Base-by-base conservation (phyloP, 805 yeast species). In the Metschnikowia corniflorae region DNA sequence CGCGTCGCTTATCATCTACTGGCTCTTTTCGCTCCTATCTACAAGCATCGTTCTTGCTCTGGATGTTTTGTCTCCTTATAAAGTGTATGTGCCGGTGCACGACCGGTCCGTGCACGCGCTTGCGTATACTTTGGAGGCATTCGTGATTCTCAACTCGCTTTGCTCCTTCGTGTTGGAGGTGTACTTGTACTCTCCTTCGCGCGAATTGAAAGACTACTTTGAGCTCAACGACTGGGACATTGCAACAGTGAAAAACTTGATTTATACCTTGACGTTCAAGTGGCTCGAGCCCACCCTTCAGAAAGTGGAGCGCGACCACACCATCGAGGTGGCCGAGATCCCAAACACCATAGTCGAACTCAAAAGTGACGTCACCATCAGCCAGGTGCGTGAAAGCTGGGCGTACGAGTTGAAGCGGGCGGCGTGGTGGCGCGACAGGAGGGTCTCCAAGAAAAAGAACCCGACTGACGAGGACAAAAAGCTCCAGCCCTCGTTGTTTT, bases 241-340 rank as follows among this genome's bases (percentile, higher is more conserved):
- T 8, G 40, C 44, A 29, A 44, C 55, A 7, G 44, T 42, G 18
- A 43, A 50, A 24, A 55, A 57, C 43, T 26, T 61, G 29, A 50
- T 54, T 26, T 38, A 52, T 6, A 33, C 39, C 14, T 35, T 55
- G 27, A 46, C 63, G 12, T 60, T 60, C 37, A 35, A 41, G 16
- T 63, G 59, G 57, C 42, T 60, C 22, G 51, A 54, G 25, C 61
- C 61, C 2, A 40, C 54, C 17, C 54, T 63, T 26, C 35, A 43
- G 21, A 39, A 49, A 19, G 53, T 60, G 32, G 49, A 58, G 42
- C 32, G 36, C 14, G 50, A 56, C 7, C 50, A 43, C n/a, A 50
- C 50, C 14, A 55, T 58, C 14, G 42, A 39, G 17, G 44, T 47
- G 8, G 30, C 45, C 1, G 55, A 55, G 7, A 34, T 46, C 21